These are phyloP conservation scores for Xerocomellus intermedius DNA, from an alignment of 768 basidiomycete species.

Conservation along the genomic window DNA sequence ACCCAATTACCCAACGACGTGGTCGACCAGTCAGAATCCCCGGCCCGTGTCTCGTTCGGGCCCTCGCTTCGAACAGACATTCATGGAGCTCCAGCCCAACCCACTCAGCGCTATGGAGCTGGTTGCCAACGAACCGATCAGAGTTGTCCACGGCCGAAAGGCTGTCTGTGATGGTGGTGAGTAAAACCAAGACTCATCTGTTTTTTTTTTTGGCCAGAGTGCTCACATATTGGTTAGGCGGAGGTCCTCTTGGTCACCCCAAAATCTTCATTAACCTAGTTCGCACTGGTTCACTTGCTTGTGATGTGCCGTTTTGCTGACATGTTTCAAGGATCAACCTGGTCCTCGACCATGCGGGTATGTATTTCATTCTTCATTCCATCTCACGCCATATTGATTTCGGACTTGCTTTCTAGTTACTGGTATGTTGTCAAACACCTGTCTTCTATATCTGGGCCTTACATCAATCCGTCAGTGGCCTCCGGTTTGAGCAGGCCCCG, in stretches of 20 bases:
- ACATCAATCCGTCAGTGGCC: constrained; percentile 53
- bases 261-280: constrained; percentile 96
- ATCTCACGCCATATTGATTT: constrained; percentile 5
- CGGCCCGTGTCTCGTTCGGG: constrained; percentile 58
- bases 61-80: constrained; percentile 92
- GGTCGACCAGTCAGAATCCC: constrained; percentile 80
- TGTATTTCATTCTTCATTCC: constrained; percentile 33
- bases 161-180: constrained; percentile 95
- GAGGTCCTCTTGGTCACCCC: constrained; percentile 93
- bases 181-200: constrained; percentile 31
- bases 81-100: constrained; percentile 82
- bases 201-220: constrained; percentile 2
- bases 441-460: not conserved
- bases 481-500: constrained; percentile 84
- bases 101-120: constrained; percentile 91
- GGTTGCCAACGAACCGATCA: constrained; percentile 81
- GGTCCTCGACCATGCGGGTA: constrained; percentile 90
- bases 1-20: constrained; percentile 78
- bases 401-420: constrained; percentile 37
- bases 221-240: constrained; percentile 52
- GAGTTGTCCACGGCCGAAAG: constrained; percentile 76
- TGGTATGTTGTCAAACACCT: constrained; percentile 38
- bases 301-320: constrained; percentile 2
- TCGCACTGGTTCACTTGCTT: constrained; percentile 29
- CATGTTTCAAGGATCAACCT: constrained; percentile 68